Base-by-base conservation (phyloP, 208 protist genomes). In the Trypanosoma avium region DNA sequence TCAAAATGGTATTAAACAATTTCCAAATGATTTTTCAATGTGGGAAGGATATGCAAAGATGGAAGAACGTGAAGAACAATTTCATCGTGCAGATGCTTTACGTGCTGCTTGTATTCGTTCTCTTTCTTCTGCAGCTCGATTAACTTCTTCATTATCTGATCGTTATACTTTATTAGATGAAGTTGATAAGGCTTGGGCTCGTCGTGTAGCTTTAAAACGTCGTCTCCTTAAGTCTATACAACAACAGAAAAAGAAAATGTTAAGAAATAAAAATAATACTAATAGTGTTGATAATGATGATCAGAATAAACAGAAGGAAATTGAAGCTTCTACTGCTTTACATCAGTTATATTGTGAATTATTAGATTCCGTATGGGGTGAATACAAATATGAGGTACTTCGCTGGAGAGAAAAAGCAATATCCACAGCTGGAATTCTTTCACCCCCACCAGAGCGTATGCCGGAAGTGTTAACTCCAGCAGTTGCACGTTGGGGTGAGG, bases 11-110 rank as follows among this genome's bases (percentile, higher is more conserved):
- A 81, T 95, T 54, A 73, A 83, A 53, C 70, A 79, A 10, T 81
- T 82, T 60, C 83, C 86, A 10, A 67, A 81, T 24, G 69, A 90
- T 35, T 78, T 75, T 50, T 54, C 73, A 30, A 77, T 73, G 48
- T 93, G 90, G 84, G 66, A 86, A n/a, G 68, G 61, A 10, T 92
- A 85, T 64, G 90, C 90, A 45, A 79, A 79, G 61, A 62, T 90
- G 65, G 90, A 93, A 74, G 90, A 95, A 60, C 45, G 67, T 45
- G 67, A 83, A 43, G 75, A 61, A 21, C 82, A 88, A 58, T 36
- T 72, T 42, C 61, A 70, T 3, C 79, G 84, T 57, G 75, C 82
- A 0, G 71, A 86, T 49, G 90, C 82, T 8, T 60, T 95, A 19
- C 79, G 82, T 53, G 50, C 43, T 15, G 81, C 73, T 5, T 82